A percentile compares a stretch with the other conserved stretches of the same genome.
Evolutionary conservation across 352 stramenopile species (phyloP).

Genomic region (Phytophthora pseudosyringae): DNA sequence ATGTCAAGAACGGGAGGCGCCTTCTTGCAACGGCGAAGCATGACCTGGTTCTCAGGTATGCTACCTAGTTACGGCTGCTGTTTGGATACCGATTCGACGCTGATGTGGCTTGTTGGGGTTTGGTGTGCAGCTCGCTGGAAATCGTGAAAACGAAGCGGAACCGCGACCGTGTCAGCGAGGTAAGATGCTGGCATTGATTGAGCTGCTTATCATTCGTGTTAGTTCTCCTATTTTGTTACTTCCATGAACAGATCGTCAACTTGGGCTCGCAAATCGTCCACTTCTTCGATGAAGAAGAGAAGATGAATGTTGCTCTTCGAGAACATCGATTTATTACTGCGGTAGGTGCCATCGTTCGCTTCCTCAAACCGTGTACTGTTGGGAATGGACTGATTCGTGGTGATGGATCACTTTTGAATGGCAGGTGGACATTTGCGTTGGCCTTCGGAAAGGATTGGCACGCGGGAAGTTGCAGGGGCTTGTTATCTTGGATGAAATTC

Average conservation of each 20-base stretch:
- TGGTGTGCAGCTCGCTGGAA: conserved; percentile 63
- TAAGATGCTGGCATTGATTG: conserved; percentile 18
- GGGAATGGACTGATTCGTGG: not conserved
- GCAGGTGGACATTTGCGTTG: conserved; percentile 80
- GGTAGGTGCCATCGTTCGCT: conserved; percentile 44
- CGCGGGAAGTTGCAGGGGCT: conserved; percentile 54
- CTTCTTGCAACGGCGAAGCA: conserved; percentile 74
- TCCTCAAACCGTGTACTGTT: not conserved
- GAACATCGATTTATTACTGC: conserved; percentile 72
- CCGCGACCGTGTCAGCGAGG: conserved; percentile 75
- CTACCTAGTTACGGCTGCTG: no score
- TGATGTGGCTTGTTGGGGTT: not conserved
- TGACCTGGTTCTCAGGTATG: conserved; percentile 73
- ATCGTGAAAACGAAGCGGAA: conserved; percentile 88
- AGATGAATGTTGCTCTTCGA: conserved; percentile 77
- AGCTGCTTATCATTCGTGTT: not conserved
- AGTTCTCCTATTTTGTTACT: conserved; percentile 8
- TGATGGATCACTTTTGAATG: not conserved
- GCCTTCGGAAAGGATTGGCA: conserved; percentile 56
- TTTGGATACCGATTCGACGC: not conserved
- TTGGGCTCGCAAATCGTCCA: conserved; percentile 67
- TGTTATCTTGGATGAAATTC: conserved; percentile 66
- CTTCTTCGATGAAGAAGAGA: conserved; percentile 80
- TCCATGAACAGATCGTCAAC: conserved; percentile 28
- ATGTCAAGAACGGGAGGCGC: conserved; percentile 87